Evolutionary conservation across 2,329 filamentous ascomycete species (phyloP), one percentile per base, ranked within the genome.

Genomic region (Hymenoscyphus scutula): DNA sequence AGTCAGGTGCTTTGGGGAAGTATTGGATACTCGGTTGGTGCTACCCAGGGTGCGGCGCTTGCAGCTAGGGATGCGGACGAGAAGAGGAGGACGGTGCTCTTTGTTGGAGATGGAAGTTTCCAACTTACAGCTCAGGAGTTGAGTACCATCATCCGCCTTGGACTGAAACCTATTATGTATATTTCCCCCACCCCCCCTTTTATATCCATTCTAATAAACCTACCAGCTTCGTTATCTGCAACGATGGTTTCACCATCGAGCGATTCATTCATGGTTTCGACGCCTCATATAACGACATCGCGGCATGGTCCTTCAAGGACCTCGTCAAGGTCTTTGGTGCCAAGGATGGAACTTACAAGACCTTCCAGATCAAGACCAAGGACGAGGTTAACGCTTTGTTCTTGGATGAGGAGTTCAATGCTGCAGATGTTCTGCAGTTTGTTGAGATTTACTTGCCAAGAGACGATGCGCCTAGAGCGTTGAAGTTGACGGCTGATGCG

Each of bases 241-340:
- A 96, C 74, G 86, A 93, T 48, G 92, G 92, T 11, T 96, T 90
- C 77, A 95, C 92, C 10, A 95, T 96, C 74, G 92, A 97, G 77
- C 86, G 92, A 32, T 90, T 86, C 74, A 96, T 96, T 71, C 92
- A 96, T 76, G 91, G 91, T 59, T 89, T 89, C 86, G 80, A 92
- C 8, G 90, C 85, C 34, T 74, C 73, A 29, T 96, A 96, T 79
- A 96, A 97, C 73, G 90, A 96, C 72, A 87, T 96, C 62, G 81
- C 84, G 63, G 75, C 79, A 11, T 96, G 92, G 92, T 81, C 88
- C 58, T 90, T 88, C 79, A 86, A 85, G 74, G 84, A 86, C 23
- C 76, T 92, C 0, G 83, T 90, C 1, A 79, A 80, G 3, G 84
- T 85, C 0, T 92, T 95, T 72, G 89, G 90, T 53, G 89, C 83